phyloP scores from a whole-genome alignment of 768 basidiomycete species.

The Ramaria sp. region DNA sequence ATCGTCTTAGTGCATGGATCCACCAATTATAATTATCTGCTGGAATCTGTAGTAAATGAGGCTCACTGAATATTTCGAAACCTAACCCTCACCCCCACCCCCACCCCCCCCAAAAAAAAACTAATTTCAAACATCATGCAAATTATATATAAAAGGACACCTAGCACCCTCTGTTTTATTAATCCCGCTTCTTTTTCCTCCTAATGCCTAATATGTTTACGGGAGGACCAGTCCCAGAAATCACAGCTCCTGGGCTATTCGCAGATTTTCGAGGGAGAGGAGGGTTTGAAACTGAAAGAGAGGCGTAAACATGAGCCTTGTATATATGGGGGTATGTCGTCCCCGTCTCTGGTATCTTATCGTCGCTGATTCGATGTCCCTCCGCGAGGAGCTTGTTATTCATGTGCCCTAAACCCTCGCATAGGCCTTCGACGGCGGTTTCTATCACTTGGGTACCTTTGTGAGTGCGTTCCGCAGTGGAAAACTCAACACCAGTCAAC shows the following conservation, averaged over 20 bases:
- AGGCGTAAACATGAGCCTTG: not conserved
- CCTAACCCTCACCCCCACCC: too few species aligned
- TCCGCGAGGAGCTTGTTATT: slow-evolving; percentile 14
- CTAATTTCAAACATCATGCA: too few species aligned
- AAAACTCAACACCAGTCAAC: slow-evolving; percentile 70
- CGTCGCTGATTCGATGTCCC: slow-evolving; percentile 11
- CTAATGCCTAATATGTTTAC: slow-evolving; percentile 55
- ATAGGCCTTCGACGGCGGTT: slow-evolving; percentile 55
- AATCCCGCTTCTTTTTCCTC: slow-evolving; percentile 29
- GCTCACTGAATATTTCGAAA: too few species aligned
- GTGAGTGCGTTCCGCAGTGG: slow-evolving; percentile 48
- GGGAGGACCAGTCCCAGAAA: slow-evolving; percentile 15
- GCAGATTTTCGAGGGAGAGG: not conserved
- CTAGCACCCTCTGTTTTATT: not conserved
- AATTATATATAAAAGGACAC: too few species aligned
- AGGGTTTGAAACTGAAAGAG: slow-evolving; percentile 2
- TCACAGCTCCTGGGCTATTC: slow-evolving; percentile 4
- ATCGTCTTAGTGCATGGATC: too few species aligned
- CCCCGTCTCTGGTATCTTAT: slow-evolving; percentile 9
- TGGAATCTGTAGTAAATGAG: too few species aligned
- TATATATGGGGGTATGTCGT: slow-evolving; percentile 6
- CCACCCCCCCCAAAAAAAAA: too few species aligned
- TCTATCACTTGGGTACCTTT: slow-evolving; percentile 67
- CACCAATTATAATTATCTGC: too few species aligned
- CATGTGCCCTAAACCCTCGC: slow-evolving; percentile 41